These are phyloP conservation scores for Rhododendron ferrugineum DNA, from an alignment of 148 eudicot genomes.

Conservation along the genomic window DNA sequence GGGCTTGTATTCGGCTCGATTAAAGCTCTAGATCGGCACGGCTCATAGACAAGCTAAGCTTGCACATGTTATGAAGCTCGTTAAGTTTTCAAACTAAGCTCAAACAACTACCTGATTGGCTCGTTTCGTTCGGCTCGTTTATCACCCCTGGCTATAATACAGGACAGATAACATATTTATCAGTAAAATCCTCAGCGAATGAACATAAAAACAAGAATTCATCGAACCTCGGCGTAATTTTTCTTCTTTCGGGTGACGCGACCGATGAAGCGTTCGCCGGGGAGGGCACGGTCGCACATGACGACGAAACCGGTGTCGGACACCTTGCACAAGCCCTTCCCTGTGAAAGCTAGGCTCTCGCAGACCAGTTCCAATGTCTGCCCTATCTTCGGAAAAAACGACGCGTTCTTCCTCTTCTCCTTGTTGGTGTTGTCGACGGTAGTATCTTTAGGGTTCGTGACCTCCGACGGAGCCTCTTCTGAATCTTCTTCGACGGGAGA, in stretches of 20 bases:
- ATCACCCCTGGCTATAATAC: not conserved
- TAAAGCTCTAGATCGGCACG: not conserved
- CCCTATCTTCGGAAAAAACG: conserved; percentile 81
- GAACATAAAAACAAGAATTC: not conserved
- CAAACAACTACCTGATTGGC: not conserved
- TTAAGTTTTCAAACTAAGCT: not conserved
- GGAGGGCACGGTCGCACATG: conserved; percentile 93
- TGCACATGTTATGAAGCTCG: not conserved
- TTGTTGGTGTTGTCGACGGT: not conserved
- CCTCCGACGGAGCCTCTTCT: conserved; percentile 13
- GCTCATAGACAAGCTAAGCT: not conserved
- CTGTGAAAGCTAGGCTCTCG: conserved; percentile 71
- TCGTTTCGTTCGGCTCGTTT: not conserved
- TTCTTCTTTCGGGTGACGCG: conserved; percentile 82
- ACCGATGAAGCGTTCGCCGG: conserved; percentile 84
- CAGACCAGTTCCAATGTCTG: conserved; percentile 75
- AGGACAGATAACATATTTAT: too few species aligned
- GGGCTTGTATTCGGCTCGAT: not conserved
- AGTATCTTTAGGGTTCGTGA: not conserved
- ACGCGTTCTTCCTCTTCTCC: not conserved
- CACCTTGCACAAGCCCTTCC: conserved; percentile 82
- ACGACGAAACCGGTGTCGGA: conserved; percentile 71
- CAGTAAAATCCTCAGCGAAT: not conserved
- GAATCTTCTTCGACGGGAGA: conserved; percentile 14
- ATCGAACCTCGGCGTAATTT: conserved; percentile 71